Percentiles rank a stretch among this genome's conserved stretches.
Evolutionary conservation across 2,329 filamentous ascomycete species (phyloP).

Genomic region (Fusarium neocosmosporiellum): DNA sequence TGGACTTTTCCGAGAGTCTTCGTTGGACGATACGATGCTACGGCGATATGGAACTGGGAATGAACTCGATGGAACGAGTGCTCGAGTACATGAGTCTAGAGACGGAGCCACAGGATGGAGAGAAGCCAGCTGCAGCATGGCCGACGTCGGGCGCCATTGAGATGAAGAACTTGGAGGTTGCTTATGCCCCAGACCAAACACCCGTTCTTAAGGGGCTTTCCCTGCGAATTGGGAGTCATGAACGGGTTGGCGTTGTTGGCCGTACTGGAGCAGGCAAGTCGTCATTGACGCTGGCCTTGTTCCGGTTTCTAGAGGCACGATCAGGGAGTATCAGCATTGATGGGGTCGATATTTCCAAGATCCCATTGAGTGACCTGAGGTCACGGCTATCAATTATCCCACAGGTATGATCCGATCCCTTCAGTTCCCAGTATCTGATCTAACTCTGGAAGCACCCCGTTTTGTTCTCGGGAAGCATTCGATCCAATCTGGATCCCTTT

Average conservation of each 20-base stretch:
- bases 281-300: slow-evolving; percentile 77
- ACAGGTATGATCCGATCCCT: slow-evolving; percentile 50
- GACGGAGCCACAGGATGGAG: slow-evolving; percentile 73
- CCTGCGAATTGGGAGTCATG: slow-evolving; percentile 72
- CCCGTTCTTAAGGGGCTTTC: slow-evolving; percentile 75
- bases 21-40: slow-evolving; percentile 75
- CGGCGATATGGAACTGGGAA: slow-evolving; percentile 77
- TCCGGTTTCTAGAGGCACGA: slow-evolving; percentile 77
- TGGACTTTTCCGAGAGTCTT: slow-evolving; percentile 73
- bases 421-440: background rate
- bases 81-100: slow-evolving; percentile 77
- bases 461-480: slow-evolving; percentile 80
- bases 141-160: slow-evolving; percentile 77
- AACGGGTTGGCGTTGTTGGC: slow-evolving; percentile 78
- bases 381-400: slow-evolving; percentile 81
- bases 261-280: slow-evolving; percentile 83
- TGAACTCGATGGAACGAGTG: slow-evolving; percentile 82
- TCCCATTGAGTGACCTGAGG: slow-evolving; percentile 75
- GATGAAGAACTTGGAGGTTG: slow-evolving; percentile 75
- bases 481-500: slow-evolving; percentile 81
- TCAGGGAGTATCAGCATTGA: slow-evolving; percentile 76
- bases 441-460: slow-evolving; percentile 72
- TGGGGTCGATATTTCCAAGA: slow-evolving; percentile 77
- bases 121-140: slow-evolving; percentile 75
- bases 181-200: slow-evolving; percentile 76